Evolutionary conservation across 495 filamentous ascomycete species (phyloP).

Genomic region (Ramalina intermedia): DNA sequence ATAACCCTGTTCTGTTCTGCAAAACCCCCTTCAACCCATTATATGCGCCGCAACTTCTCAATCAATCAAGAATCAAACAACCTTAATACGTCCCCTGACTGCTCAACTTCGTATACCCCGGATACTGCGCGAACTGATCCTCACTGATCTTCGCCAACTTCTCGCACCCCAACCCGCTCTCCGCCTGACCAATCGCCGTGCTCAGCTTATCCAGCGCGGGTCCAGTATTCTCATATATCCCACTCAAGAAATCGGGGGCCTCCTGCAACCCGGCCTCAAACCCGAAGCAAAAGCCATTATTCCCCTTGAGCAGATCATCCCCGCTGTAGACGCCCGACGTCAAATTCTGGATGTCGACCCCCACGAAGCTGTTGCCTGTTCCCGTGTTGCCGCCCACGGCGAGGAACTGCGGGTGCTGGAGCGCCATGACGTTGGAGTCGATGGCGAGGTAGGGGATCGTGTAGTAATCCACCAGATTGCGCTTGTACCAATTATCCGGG

Average conservation of each 20-base stretch:
- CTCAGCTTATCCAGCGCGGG: slow-evolving; percentile 16
- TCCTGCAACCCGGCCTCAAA: slow-evolving; percentile 27
- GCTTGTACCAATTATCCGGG: slow-evolving; percentile 49
- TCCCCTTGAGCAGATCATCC: slow-evolving; percentile 26
- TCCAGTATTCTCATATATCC: slow-evolving; percentile 22
- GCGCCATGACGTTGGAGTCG: slow-evolving; percentile 24
- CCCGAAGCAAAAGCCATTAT: slow-evolving; percentile 34
- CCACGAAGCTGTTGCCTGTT: slow-evolving; percentile 37
- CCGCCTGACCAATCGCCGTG: slow-evolving; percentile 7
- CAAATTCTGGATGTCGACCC: slow-evolving; percentile 32
- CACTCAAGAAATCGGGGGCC: slow-evolving; percentile 28
- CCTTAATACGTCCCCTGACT: slow-evolving; percentile 4
- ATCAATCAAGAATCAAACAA: too few relatives aligned
- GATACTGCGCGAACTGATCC: slow-evolving; percentile 14
- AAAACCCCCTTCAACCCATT: too few relatives aligned
- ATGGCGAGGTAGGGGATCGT: slow-evolving; percentile 23
- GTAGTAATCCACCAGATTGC: slow-evolving; percentile 26
- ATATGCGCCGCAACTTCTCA: too few relatives aligned
- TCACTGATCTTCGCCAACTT: slow-evolving; percentile 14
- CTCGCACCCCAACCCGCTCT: slow-evolving; percentile 14
- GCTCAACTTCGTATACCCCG: slow-evolving; percentile 12
- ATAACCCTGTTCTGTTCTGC: too few relatives aligned
- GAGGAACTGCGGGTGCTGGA: slow-evolving; percentile 17
- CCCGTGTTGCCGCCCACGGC: slow-evolving; percentile 44
- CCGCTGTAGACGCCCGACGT: slow-evolving; percentile 36